phyloP scores from a whole-genome alignment of 352 stramenopile species.

The Phytophthora brassicae region DNA sequence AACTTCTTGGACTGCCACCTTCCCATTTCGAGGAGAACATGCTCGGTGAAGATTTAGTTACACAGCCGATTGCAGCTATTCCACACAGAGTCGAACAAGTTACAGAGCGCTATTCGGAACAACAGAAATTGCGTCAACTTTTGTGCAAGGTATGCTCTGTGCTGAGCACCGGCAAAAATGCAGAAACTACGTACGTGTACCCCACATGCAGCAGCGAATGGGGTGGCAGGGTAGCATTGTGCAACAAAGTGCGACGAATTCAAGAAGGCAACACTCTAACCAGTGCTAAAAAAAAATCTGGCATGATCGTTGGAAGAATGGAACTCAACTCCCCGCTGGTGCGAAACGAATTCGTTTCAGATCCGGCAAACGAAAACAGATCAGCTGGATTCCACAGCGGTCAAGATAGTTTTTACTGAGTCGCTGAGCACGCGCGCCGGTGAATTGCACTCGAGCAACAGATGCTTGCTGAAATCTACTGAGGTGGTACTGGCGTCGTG shows the following conservation, averaged over 20 bases:
- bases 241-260: slow-evolving; percentile 6
- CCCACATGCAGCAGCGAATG: background rate
- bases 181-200: slow-evolving; percentile 2
- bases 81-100: slow-evolving; percentile 3
- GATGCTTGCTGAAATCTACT: no score
- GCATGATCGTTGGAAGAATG: slow-evolving; percentile 9
- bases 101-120: slow-evolving; percentile 6
- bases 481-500: slow-evolving; percentile 32
- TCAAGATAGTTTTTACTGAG: no score
- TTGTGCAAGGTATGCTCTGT: slow-evolving; percentile 27
- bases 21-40: slow-evolving; percentile 8
- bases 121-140: slow-evolving; percentile 21
- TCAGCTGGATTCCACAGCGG: background rate
- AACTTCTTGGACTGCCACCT: slow-evolving; percentile 5
- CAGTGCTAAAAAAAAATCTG: background rate
- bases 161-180: background rate
- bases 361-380: background rate
- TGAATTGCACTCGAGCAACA: no score
- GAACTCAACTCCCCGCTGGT: slow-evolving; percentile 2
- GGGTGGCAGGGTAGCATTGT: slow-evolving; percentile 10
- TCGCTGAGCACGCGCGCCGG: no score
- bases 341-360: slow-evolving; percentile 5
- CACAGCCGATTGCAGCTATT: background rate
- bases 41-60: slow-evolving; percentile 6
- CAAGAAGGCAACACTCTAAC: background rate